phyloP scores from a whole-genome alignment of 2,329 filamentous ascomycete species.

The Pestalotiopsis sp. region DNA sequence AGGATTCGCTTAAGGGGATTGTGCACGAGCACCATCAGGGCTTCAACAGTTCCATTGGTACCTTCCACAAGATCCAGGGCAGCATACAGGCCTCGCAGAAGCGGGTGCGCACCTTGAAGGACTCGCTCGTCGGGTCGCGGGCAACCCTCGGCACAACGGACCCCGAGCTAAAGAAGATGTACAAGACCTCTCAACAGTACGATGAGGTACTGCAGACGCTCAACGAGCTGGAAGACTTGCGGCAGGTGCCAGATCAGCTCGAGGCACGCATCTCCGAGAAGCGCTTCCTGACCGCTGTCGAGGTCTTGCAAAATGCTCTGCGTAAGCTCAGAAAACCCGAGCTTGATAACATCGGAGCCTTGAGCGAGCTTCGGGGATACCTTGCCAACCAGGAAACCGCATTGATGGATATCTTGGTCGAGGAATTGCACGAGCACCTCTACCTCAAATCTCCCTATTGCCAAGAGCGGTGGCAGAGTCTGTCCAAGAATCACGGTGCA shows the following conservation, averaged over 20 bases:
- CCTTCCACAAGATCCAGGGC: conserved; percentile 96
- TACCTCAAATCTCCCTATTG: conserved; percentile 98
- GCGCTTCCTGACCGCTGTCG: conserved; percentile 88
- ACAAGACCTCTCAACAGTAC: conserved; percentile 85
- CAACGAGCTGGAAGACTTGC: conserved; percentile 83
- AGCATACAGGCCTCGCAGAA: conserved; percentile 89
- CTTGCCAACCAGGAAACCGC: conserved; percentile 91
- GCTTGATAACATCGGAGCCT: conserved; percentile 86
- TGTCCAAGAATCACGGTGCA: conserved; percentile 68
- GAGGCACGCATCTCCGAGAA: conserved; percentile 97
- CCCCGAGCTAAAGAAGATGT: conserved; percentile 88
- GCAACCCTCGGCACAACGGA: conserved; percentile 81
- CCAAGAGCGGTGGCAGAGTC: conserved; percentile 89
- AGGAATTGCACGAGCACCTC: conserved; percentile 94
- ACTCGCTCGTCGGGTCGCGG: conserved; percentile 81
- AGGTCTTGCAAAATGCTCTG: conserved; percentile 85
- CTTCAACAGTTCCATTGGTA: conserved; percentile 98
- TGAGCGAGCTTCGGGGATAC: conserved; percentile 85
- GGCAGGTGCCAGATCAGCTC: conserved; percentile 86
- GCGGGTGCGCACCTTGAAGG: conserved; percentile 79
- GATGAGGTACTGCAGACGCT: conserved; percentile 86
- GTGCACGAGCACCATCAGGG: conserved; percentile 99
- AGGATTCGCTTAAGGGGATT: conserved; percentile 89
- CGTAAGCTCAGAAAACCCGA: conserved; percentile 84
- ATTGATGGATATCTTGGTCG: conserved; percentile 92